A percentile compares a stretch with the other conserved stretches of the same genome.
These are phyloP conservation scores for Prinsepia uniflora DNA, from an alignment of 306 rosid genomes.

Conservation along the genomic window DNA sequence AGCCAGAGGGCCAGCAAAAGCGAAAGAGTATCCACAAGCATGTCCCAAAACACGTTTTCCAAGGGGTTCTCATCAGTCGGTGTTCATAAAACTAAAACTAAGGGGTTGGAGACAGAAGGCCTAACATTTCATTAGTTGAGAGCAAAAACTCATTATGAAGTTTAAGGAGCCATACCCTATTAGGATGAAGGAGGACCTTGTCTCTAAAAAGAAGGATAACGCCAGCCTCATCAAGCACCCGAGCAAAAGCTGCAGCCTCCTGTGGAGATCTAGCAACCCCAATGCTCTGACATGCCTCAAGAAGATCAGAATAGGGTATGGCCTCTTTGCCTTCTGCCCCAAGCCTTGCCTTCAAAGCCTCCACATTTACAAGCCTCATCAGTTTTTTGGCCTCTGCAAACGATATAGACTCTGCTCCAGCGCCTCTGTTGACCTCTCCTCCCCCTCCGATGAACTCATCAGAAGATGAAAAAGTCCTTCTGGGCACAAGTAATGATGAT, in stretches of 20 bases:
- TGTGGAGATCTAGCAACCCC: conserved; percentile 68
- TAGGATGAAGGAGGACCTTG: conserved; percentile 91
- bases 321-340: conserved; percentile 70
- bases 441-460: conserved; percentile 8
- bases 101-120: background rate
- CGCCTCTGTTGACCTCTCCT: conserved; percentile 28
- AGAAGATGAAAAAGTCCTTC: conserved; percentile 7
- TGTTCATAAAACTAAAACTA: no score
- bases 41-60: background rate
- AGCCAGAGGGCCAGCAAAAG: background rate
- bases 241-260: conserved; percentile 72
- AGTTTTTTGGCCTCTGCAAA: conserved; percentile 75
- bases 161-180: conserved; percentile 41
- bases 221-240: conserved; percentile 90
- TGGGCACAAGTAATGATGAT: background rate
- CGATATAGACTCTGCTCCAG: conserved; percentile 33
- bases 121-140: background rate
- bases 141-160: background rate
- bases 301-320: conserved; percentile 62
- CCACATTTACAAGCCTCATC: conserved; percentile 89
- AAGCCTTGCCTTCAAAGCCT: conserved; percentile 63
- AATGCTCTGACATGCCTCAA: conserved; percentile 63
- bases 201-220: conserved; percentile 79
- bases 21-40: background rate
- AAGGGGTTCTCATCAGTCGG: background rate